Evolutionary conservation across 164 flowering plant species (phyloP), one percentile per base, ranked within the genome.

Genomic region (Cinnamomum micranthum): DNA sequence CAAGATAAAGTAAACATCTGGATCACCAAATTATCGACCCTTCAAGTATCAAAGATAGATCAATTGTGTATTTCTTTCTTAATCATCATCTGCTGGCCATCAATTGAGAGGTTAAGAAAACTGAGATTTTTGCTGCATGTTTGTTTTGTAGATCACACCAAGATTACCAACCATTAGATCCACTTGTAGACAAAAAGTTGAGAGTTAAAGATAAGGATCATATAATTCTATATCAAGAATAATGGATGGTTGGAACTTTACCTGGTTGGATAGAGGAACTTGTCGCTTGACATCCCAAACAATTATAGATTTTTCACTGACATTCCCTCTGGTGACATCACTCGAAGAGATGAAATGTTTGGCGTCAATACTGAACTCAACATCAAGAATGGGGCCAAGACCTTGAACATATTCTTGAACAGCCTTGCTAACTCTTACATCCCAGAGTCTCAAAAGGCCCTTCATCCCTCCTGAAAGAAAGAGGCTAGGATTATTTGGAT

Each of bases 181-280:
- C 60, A 17, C 60, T 55, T 15, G 60, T 20, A 55, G 20, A 0
- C 1, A 55, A 55, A 55, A 55, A 19, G 6, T 55, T 55, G 20
- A 55, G 17, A 9, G 60, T 55, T 1, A 14, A 55, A 55, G n/a
- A 20, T 55, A 14, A 55, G n/a, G 60, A 55, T 55, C 60, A 3
- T 19, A 15, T 20, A 55, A 20, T 55, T 14, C 9, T 41, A 22
- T 69, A 23, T 67, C 20, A 19, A 6, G 47, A 67, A 20, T 28
- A 6, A 28, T 4, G 20, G 69, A 51, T 64, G 47, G 47, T 71
- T 74, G 50, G 52, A 17, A 25, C 66, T 59, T 82, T 76, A 93
- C 99, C 95, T 93, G 98, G 73, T 94, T 87, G 50, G 97, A 94
- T 24, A 93, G 84, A 4, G 97, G 98, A 70, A 93, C 88, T 80